phyloP scores from a whole-genome alignment of 371 early-diverging fungal genomes.

The Saksenaea oblongispora region DNA sequence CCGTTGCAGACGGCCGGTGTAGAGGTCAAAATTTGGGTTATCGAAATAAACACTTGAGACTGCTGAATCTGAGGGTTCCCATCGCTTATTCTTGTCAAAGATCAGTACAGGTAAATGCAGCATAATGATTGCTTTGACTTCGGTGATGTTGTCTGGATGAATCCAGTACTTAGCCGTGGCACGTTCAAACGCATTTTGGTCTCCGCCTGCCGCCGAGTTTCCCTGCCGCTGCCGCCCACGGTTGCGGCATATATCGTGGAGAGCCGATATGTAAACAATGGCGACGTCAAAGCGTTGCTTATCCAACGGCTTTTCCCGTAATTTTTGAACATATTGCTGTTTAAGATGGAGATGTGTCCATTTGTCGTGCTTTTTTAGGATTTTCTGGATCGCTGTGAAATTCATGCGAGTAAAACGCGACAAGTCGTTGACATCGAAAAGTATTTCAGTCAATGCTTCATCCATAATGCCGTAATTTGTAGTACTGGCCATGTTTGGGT shows the following conservation, averaged over 20 bases:
- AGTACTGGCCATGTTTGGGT: constrained; percentile 35
- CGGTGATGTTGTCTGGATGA: constrained; percentile 97
- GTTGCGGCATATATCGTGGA: constrained; percentile 44
- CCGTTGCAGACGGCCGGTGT: constrained; percentile 89
- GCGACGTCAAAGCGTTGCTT: constrained; percentile 61
- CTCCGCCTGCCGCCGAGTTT: constrained; percentile 60
- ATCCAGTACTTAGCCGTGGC: constrained; percentile 98
- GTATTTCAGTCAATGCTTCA: constrained; percentile 47
- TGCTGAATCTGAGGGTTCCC: constrained; percentile 53
- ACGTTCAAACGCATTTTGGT: constrained; percentile 80
- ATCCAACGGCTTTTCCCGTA: constrained; percentile 59
- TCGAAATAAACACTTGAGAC: constrained; percentile 96
- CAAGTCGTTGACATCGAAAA: constrained; percentile 82
- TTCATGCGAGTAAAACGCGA: constrained; percentile 91
- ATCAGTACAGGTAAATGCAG: constrained; percentile 96
- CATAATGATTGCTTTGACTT: constrained; percentile 91
- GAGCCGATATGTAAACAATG: constrained; percentile 48
- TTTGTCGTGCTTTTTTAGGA: constrained; percentile 95
- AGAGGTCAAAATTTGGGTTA: constrained; percentile 90
- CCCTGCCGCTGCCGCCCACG: constrained; percentile 34
- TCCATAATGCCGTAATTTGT: constrained; percentile 44
- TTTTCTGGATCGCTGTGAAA: constrained; percentile 92
- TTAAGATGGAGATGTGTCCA: constrained; percentile 68
- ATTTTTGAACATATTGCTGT: constrained; percentile 77
- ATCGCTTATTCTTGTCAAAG: constrained; percentile 65